phyloP scores from a whole-genome alignment of 768 basidiomycete species.

The Phallus indusiatus region DNA sequence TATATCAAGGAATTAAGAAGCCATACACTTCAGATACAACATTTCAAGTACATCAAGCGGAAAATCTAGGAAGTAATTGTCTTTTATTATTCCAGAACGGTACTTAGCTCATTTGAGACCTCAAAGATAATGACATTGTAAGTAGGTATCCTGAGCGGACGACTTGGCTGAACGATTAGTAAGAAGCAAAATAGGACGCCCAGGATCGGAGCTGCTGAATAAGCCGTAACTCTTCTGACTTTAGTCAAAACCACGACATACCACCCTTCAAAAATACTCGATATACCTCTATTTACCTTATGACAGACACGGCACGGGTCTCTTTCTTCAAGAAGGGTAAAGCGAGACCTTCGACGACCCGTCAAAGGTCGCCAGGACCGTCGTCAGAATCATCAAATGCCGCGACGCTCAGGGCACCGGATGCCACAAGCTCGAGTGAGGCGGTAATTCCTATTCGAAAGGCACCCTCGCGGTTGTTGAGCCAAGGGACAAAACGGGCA shows the following conservation, averaged over 20 bases:
- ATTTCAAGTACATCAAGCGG: too few relatives aligned
- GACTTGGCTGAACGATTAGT: too few relatives aligned
- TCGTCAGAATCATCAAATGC: slow-evolving; percentile 32
- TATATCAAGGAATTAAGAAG: too few relatives aligned
- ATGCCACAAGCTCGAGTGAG: slow-evolving; percentile 33
- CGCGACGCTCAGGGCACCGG: slow-evolving; percentile 28
- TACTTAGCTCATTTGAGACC: too few relatives aligned
- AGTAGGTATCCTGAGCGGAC: too few relatives aligned
- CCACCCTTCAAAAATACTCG: neutral
- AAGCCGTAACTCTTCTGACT: neutral
- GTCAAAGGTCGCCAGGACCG: slow-evolving; percentile 66
- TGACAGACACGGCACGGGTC: slow-evolving; percentile 27
- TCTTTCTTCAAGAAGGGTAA: slow-evolving; percentile 88
- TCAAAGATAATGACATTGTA: too few relatives aligned
- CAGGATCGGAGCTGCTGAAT: neutral
- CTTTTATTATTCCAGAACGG: too few relatives aligned
- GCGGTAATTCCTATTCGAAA: slow-evolving; percentile 76
- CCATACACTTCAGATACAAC: too few relatives aligned
- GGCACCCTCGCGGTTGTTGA: slow-evolving; percentile 56
- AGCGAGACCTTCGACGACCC: slow-evolving; percentile 61
- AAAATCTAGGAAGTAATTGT: too few relatives aligned
- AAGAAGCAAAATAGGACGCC: too few relatives aligned
- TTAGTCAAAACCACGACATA: neutral
- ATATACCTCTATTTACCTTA: neutral
- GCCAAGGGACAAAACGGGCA: slow-evolving; percentile 65